phyloP scores from a whole-genome alignment of 2,329 filamentous ascomycete genomes.

The Zalaria obscura region DNA sequence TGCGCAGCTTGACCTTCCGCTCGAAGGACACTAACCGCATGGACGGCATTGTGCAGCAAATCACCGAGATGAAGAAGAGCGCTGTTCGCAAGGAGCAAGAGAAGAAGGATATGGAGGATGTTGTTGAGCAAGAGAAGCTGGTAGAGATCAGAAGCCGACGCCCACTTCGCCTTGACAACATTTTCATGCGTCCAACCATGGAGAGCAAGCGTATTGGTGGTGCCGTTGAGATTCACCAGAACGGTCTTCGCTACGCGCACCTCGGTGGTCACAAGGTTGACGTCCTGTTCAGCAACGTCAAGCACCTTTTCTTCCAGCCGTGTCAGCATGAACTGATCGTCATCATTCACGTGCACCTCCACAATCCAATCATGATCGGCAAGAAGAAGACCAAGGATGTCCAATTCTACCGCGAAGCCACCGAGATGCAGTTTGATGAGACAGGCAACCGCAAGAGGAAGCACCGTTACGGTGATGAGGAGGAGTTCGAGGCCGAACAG shows the following conservation, averaged over 20 bases:
- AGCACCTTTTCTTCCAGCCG: slow-evolving; percentile 97
- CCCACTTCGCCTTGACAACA: slow-evolving; percentile 78
- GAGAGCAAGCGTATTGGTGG: slow-evolving; percentile 95
- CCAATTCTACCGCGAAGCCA: slow-evolving; percentile 95
- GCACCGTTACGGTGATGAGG: slow-evolving; percentile 93
- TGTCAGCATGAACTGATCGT: slow-evolving; percentile 94
- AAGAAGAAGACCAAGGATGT: slow-evolving; percentile 99
- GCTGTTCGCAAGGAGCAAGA: slow-evolving; percentile 86
- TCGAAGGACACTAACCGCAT: slow-evolving; percentile 82
- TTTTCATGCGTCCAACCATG: slow-evolving; percentile 88
- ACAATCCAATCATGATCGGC: slow-evolving; percentile 94
- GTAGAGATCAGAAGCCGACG: slow-evolving; percentile 87
- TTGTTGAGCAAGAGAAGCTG: slow-evolving; percentile 96
- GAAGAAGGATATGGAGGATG: slow-evolving; percentile 99
- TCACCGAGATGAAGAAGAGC: slow-evolving; percentile 91
- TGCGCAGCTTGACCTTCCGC: slow-evolving; percentile 87
- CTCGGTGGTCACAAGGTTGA: slow-evolving; percentile 75
- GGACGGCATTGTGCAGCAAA: slow-evolving; percentile 80
- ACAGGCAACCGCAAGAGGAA: slow-evolving; percentile 96
- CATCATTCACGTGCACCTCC: slow-evolving; percentile 93
- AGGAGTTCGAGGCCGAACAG: slow-evolving; percentile 97
- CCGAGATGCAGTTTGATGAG: slow-evolving; percentile 97
- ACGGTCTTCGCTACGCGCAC: slow-evolving; percentile 87
- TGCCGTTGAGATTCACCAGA: slow-evolving; percentile 94
- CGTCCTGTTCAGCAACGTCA: slow-evolving; percentile 94